A percentile compares a stretch with the other conserved stretches of the same genome.
These are phyloP conservation scores for Epichloe uncinata DNA, from an alignment of 2,329 filamentous ascomycete species.

Conservation along the genomic window DNA sequence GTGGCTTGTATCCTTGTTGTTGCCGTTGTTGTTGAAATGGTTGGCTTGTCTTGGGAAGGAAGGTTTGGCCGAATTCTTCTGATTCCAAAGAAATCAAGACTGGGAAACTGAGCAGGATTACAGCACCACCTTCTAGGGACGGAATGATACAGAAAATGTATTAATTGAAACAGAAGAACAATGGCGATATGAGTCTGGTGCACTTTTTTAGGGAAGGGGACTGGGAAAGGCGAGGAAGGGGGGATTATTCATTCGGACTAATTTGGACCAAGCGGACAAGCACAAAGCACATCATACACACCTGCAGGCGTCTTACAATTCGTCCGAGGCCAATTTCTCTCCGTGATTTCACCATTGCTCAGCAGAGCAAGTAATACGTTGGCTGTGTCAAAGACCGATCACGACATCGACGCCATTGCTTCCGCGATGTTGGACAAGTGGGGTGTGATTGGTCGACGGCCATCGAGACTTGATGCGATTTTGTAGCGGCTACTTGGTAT, in stretches of 20 bases:
- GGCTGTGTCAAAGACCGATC: constrained; percentile 27
- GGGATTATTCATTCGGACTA: not conserved
- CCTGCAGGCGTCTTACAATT: not conserved
- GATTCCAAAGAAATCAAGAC: not conserved
- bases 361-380: constrained; percentile 6
- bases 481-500: constrained; percentile 4
- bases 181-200: not conserved
- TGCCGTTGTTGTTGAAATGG: not conserved
- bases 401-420: constrained; percentile 40
- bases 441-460: constrained; percentile 22
- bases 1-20: not conserved
- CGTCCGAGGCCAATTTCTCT: not conserved
- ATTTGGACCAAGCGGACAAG: not conserved
- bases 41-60: not conserved
- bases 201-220: not conserved
- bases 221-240: not conserved
- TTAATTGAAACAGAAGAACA: not conserved
- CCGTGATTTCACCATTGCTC: not conserved
- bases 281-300: constrained; percentile 4
- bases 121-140: not conserved
- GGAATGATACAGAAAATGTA: not conserved
- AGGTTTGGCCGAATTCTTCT: too few species aligned
- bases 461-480: constrained; percentile 9
- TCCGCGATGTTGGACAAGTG: constrained; percentile 25
- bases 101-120: not conserved